Evolutionary conservation across 1,139 yeast genomes (phyloP), one percentile per base, ranked within the genome.

Genomic region (Yamadazyma songkhlaensis): DNA sequence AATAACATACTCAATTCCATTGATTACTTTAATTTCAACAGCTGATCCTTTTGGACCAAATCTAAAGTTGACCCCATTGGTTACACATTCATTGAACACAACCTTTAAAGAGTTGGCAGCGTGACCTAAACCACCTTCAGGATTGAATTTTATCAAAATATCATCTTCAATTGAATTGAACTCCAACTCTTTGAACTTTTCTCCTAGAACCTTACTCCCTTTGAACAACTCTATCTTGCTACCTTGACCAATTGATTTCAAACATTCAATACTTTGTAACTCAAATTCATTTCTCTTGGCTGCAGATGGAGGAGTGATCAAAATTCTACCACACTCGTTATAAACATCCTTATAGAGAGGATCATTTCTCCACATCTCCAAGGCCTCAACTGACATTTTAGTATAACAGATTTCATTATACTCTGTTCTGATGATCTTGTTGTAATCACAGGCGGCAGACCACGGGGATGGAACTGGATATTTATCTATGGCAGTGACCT

Each of bases 391-490:
- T 0, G 77, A 56, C 41, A 72, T 37, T 37, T 54, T 54, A 3
- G 72, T 54, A 43, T 70, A 68, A 23, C 60, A 46, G 4, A 46
- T 38, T 39, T 67, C 67, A 14, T 58, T 50, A 41, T 70, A 71
- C 41, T 69, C 75, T 11, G 65, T 55, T 39, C 77, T 55, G n/a
- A 73, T 62, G 37, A 73, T 72, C 49, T 73, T 73, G 49, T 72
- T 73, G 42, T 61, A 55, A 46, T 73, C 78, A 37, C 61, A 62
- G 6, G 75, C 72, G n/a, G 78, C 79, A 3, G 77, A 66, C 54
- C 67, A 56, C 0, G 70, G 67, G 0, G 78, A 72, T 7, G 78
- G 78, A 2, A 69, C 62, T 13, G 61, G 54, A 40, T 57, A 59
- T 11, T 61, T 57, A 48, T 73, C 79, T 20, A 73, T 46, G 13